Base-by-base conservation (phyloP, 148 eudicot genomes). In the Silene uniflora region DNA sequence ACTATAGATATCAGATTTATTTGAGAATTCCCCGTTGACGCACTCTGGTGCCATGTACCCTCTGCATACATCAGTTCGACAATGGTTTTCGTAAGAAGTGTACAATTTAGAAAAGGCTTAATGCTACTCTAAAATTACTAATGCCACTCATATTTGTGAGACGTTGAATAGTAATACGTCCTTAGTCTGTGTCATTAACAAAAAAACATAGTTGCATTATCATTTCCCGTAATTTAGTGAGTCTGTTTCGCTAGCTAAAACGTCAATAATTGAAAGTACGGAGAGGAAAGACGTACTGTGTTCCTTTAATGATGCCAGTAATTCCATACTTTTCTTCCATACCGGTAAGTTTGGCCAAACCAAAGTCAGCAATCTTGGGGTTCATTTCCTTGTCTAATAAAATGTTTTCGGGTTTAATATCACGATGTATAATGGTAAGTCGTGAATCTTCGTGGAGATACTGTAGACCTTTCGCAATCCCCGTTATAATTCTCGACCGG, bases 361-460 rank as follows among this genome's bases (percentile, higher is more conserved):
- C 96, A 69, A 92, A 92, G 78, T 92, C 96, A 6, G 93, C 87
- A 67, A 90, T 89, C 81, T 90, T 90, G 5, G 90, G 80, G n/a
- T 62, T 69, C 67, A 85, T 74, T 18, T 90, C 83, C 32, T 81
- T 80, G 49, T 86, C 98, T 6, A 90, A 85, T 35, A 90, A 86
- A 52, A 90, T 81, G 78, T 90, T 90, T 73, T 88, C 85, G 63
- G 89, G 76, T 81, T 92, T 92, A 10, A 90, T 83, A 71, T 92
- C 97, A 32, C 81, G 81, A 67, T 73, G 77, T 62, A 75, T 62
- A 12, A 80, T 75, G 1, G 59, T 82, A 29, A 75, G 62, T 12
- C 78, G 60, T 11, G 79, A 82, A 64, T 78, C 85, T 47, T 78
- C 79, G 65, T 82, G 85, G 35, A 82, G 85, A 72, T 82, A 82